Conservation (phyloP, 441 rosid species). For the Arabidopsis hybrid region DNA sequence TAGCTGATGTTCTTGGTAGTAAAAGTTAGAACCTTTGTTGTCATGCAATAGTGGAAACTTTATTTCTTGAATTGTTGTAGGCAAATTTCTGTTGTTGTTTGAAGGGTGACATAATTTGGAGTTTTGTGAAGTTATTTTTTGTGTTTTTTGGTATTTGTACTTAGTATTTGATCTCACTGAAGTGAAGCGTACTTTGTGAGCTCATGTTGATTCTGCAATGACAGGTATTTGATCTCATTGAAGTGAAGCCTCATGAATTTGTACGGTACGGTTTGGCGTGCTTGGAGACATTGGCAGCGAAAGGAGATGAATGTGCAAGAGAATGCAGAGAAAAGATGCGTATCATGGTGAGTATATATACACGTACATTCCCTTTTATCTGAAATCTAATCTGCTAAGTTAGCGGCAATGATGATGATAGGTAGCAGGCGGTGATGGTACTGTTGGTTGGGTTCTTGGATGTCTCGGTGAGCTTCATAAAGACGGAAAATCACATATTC, state of each 20-base stretch:
- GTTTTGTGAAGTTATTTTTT: background rate
- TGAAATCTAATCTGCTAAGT: too few species aligned
- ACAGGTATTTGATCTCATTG: constrained; percentile 81
- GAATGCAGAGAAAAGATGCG: constrained; percentile 69
- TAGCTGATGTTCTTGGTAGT: constrained; percentile 3
- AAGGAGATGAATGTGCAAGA: constrained; percentile 76
- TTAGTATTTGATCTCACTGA: too few species aligned
- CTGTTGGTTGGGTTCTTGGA: constrained; percentile 92
- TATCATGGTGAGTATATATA: constrained; percentile 60
- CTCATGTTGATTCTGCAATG: constrained; percentile 17
- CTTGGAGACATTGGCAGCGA: constrained; percentile 64
- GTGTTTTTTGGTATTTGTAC: background rate
- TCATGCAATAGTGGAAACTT: background rate
- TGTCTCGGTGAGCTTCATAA: constrained; percentile 67
- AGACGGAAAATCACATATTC: constrained; percentile 62
- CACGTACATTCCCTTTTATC: too few species aligned
- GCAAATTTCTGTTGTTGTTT: constrained; percentile 11
- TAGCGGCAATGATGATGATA: constrained; percentile 34
- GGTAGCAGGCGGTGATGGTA: constrained; percentile 98
- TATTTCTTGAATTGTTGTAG: background rate
- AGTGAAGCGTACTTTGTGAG: too few species aligned
- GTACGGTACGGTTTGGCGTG: constrained; percentile 67
- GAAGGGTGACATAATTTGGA: constrained; percentile 9
- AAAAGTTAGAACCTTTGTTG: background rate
- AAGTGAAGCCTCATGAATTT: constrained; percentile 82